Conservation (phyloP, 2,329 filamentous ascomycete species). For the Apiospora pterosperma region DNA sequence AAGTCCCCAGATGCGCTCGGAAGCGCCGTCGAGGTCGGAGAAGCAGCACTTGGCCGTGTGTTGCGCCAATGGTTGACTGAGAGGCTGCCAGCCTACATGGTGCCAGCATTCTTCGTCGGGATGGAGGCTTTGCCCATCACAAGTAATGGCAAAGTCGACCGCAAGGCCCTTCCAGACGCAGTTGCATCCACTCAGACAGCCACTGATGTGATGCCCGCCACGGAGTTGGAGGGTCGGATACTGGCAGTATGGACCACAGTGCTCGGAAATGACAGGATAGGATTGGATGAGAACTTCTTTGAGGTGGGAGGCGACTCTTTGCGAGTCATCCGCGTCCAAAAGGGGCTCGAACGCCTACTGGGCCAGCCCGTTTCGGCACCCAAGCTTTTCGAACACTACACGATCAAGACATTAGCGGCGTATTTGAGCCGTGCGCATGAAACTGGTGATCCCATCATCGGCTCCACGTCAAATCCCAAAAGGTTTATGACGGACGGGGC, state of each 20-base stretch:
- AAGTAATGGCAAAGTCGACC: constrained; percentile 22
- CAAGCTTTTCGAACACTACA: constrained; percentile 24
- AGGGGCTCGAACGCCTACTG: constrained; percentile 20
- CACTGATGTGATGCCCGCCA: constrained; percentile 6
- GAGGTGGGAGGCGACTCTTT: constrained; percentile 24
- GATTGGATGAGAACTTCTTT: constrained; percentile 25
- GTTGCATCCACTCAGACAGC: constrained; percentile 6
- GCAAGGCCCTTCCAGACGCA: constrained; percentile 23
- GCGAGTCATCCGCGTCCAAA: constrained; percentile 23
- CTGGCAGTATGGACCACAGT: constrained; percentile 20
- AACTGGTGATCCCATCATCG: background rate
- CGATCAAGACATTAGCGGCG: constrained; percentile 23
- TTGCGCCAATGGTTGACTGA: constrained; percentile 22
- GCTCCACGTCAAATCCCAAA: background rate
- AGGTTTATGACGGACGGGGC: background rate
- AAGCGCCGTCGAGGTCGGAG: background rate
- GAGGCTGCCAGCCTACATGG: constrained; percentile 23
- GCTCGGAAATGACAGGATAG: constrained; percentile 20
- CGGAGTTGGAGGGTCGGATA: constrained; percentile 19
- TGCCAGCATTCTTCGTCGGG: constrained; percentile 24
- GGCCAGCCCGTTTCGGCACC: constrained; percentile 16
- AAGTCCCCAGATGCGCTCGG: background rate
- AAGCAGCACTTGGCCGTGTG: constrained; percentile 8
- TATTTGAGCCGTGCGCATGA: constrained; percentile 11
- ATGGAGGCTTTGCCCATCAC: constrained; percentile 22